phyloP scores from a whole-genome alignment of 148 eudicot species.

The Camellia lanceoleosa region DNA sequence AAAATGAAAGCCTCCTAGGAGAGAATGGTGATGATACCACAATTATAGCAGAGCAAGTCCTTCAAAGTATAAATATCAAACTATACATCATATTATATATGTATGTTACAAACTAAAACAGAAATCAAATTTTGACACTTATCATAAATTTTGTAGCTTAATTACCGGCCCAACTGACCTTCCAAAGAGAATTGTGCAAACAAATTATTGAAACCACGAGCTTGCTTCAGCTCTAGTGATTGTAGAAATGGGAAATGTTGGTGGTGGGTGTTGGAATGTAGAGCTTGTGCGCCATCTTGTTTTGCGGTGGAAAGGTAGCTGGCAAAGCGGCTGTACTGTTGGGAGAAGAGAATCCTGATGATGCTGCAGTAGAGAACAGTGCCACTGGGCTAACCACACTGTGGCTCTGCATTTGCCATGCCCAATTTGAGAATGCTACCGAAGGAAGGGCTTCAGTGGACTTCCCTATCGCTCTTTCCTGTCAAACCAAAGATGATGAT shows the following conservation, averaged over 20 bases:
- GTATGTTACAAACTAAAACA: neutral
- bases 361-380: slow-evolving; percentile 64
- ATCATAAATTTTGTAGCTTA: neutral
- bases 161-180: slow-evolving; percentile 1
- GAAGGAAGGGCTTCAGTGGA: slow-evolving; percentile 24
- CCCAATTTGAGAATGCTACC: slow-evolving; percentile 34
- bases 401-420: slow-evolving; percentile 32
- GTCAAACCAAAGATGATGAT: neutral
- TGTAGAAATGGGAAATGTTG: slow-evolving; percentile 12
- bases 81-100: neutral
- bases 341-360: slow-evolving; percentile 85
- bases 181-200: neutral
- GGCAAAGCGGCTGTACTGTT: slow-evolving; percentile 23
- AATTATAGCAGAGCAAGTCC: neutral
- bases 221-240: slow-evolving; percentile 10
- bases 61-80: neutral
- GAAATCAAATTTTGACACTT: neutral
- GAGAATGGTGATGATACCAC: neutral
- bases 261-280: slow-evolving; percentile 23
- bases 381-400: slow-evolving; percentile 30
- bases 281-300: slow-evolving; percentile 18
- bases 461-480: slow-evolving; percentile 33
- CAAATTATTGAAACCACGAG: neutral
- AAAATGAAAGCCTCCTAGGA: neutral
- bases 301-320: slow-evolving; percentile 13